These are phyloP conservation scores for Triticum urartu DNA, from an alignment of 176 grass and related monocot genomes.

Conservation along the genomic window DNA sequence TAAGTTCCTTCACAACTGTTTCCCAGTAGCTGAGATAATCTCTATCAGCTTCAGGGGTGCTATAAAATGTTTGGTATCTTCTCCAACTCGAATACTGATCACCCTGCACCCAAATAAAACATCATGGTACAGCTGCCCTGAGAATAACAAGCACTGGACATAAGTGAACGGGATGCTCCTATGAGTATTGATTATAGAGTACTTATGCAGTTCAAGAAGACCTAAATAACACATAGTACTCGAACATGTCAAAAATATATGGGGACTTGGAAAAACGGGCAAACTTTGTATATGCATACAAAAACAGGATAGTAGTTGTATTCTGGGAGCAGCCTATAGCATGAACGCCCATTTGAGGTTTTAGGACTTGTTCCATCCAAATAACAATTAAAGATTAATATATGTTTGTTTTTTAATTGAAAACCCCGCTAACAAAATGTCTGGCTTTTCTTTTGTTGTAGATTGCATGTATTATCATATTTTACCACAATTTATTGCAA, in stretches of 20 bases:
- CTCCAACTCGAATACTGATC: not conserved
- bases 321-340: too few relatives aligned
- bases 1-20: not conserved
- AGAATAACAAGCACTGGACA: not conserved
- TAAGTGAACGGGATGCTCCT: not conserved
- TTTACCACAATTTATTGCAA: not conserved
- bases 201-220: not conserved
- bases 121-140: not conserved
- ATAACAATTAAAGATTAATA: not conserved
- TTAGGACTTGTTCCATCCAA: too few relatives aligned
- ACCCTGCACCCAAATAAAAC: slow-evolving; percentile 1
- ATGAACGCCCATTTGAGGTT: too few relatives aligned
- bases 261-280: too few relatives aligned
- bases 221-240: too few relatives aligned
- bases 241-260: too few relatives aligned
- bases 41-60: not conserved
- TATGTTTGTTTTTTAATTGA: not conserved
- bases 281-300: too few relatives aligned
- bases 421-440: not conserved
- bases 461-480: not conserved
- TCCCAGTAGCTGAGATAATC: slow-evolving; percentile 16
- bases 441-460: not conserved
- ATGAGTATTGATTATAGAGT: not conserved
- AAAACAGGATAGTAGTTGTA: too few relatives aligned
- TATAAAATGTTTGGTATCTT: not conserved